A percentile compares a stretch with the other conserved stretches of the same genome.
phyloP scores from a whole-genome alignment of 805 yeast genomes.

The Zygosaccharomyces siamensis region DNA sequence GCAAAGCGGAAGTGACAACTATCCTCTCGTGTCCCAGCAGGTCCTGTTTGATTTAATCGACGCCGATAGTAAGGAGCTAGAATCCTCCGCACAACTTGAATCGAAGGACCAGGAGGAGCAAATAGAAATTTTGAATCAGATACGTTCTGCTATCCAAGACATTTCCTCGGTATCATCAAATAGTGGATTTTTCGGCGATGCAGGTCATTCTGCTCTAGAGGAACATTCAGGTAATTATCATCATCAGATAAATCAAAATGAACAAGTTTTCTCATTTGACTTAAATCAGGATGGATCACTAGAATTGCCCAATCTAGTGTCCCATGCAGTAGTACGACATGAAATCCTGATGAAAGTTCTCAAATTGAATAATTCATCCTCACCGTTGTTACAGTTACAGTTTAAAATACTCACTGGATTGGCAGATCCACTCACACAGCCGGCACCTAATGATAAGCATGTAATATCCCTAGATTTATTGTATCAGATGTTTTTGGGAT shows the following conservation, averaged over 20 bases:
- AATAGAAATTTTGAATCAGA: background rate
- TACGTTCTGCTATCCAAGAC: slow-evolving; percentile 1
- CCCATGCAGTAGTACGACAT: slow-evolving; percentile 25
- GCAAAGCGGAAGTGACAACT: background rate
- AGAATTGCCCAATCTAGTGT: slow-evolving; percentile 21
- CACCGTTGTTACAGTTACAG: slow-evolving; percentile 23
- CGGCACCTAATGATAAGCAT: slow-evolving; percentile 51
- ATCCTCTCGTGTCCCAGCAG: background rate
- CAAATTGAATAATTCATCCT: slow-evolving; percentile 11
- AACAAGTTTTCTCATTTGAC: slow-evolving; percentile 22
- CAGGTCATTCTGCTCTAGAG: background rate
- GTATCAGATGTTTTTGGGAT: slow-evolving; percentile 47
- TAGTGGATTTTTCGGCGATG: background rate
- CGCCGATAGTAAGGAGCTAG: background rate
- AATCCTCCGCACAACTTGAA: background rate
- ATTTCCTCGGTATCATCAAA: background rate
- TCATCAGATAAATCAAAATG: slow-evolving; percentile 11
- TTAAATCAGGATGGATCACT: slow-evolving; percentile 19
- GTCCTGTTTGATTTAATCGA: background rate
- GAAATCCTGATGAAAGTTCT: slow-evolving; percentile 20
- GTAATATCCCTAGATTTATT: slow-evolving; percentile 54
- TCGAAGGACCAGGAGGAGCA: background rate
- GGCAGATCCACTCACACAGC: slow-evolving; percentile 66
- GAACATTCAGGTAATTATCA: slow-evolving; percentile 1
- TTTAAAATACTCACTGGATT: slow-evolving; percentile 36